phyloP scores from a whole-genome alignment of 2,329 filamentous ascomycete genomes.

The Aspergillus carbonarius region DNA sequence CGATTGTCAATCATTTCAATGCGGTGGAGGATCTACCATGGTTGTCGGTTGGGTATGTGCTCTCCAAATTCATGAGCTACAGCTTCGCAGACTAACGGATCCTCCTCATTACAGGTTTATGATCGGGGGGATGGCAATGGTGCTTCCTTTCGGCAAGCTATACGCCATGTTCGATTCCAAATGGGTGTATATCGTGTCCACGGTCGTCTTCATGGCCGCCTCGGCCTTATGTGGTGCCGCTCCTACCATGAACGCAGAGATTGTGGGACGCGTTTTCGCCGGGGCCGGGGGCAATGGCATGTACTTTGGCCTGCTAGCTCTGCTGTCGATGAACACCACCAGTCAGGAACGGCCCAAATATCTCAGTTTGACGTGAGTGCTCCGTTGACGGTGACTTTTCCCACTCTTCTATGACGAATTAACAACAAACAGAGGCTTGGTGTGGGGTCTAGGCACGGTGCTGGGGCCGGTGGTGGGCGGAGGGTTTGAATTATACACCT shows the following conservation, averaged over 20 bases:
- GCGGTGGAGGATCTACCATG: conserved; percentile 11
- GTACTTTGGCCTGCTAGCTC: conserved; percentile 32
- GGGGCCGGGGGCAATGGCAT: conserved; percentile 22
- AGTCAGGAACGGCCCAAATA: conserved; percentile 28
- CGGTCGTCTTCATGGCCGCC: conserved; percentile 1
- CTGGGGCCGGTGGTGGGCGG: conserved; percentile 32
- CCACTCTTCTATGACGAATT: neutral
- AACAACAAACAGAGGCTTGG: conserved; percentile 28
- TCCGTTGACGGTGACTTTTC: no score
- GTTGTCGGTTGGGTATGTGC: conserved; percentile 5
- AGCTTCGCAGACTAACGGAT: neutral
- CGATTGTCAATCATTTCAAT: conserved; percentile 10
- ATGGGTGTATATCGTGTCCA: neutral
- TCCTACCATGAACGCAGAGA: neutral
- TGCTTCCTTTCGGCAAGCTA: neutral
- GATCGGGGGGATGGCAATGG: neutral
- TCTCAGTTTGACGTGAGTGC: conserved; percentile 17
- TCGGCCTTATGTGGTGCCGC: conserved; percentile 8
- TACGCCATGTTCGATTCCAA: conserved; percentile 42
- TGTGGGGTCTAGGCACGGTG: conserved; percentile 39
- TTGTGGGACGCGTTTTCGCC: conserved; percentile 7
- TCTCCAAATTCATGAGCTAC: neutral
- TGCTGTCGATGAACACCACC: conserved; percentile 20
- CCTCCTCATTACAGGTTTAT: neutral
- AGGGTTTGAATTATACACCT: conserved; percentile 9